A percentile compares a stretch with the other conserved stretches of the same genome.
Conservation (phyloP, 1,139 yeast species). For the Diutina scorzettiae region DNA sequence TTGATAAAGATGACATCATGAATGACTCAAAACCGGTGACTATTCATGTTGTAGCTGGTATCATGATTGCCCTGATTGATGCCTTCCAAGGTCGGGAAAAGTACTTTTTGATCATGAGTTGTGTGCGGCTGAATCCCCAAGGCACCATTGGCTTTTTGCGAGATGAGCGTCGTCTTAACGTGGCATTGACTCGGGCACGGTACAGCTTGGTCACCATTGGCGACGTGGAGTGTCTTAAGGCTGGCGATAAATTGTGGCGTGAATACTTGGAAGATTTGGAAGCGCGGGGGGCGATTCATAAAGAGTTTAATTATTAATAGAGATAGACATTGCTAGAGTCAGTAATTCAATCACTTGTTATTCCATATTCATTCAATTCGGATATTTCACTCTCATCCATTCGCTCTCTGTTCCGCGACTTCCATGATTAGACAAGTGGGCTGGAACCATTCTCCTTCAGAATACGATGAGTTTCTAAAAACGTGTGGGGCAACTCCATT, state of each 20-base stretch:
- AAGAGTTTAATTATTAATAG: neutral
- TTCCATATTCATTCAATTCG: no score
- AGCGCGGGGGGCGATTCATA: neutral
- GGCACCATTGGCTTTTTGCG: conserved; percentile 45
- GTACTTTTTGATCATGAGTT: conserved; percentile 44
- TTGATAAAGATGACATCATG: conserved; percentile 44
- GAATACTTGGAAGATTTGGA: conserved; percentile 26
- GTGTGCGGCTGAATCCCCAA: conserved; percentile 43
- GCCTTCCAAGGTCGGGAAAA: conserved; percentile 62
- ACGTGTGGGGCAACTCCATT: neutral
- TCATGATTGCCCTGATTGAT: conserved; percentile 59
- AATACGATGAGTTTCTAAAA: neutral
- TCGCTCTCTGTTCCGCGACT: no score
- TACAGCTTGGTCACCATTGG: conserved; percentile 47
- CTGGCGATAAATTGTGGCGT: conserved; percentile 41
- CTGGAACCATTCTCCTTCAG: neutral
- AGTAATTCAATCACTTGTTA: no score
- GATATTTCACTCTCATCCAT: no score
- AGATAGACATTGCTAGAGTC: no score
- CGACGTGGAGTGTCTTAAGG: conserved; percentile 35
- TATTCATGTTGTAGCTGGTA: conserved; percentile 50
- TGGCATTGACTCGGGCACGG: conserved; percentile 53
- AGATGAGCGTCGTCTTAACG: conserved; percentile 48
- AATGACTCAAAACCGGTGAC: conserved; percentile 39
- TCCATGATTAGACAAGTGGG: neutral